Evolutionary conservation across 371 early-diverging fungal species (phyloP).

Genomic region (Parasitella parasitica): DNA sequence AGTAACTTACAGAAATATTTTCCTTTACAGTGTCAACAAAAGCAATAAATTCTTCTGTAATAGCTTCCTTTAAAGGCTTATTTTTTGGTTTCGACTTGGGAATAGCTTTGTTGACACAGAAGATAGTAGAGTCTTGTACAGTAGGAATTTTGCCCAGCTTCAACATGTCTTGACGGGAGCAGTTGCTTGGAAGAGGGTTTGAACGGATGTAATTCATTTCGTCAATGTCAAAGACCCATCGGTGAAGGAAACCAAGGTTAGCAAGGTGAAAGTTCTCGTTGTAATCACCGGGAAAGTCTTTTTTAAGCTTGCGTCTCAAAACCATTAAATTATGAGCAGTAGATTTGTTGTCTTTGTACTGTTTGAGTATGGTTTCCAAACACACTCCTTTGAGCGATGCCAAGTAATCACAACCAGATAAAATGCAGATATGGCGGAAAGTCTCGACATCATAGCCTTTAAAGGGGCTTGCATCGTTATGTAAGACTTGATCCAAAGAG

Average conservation of each 20-base stretch:
- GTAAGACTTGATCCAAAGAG: not conserved
- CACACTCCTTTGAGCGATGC: conserved; percentile 85
- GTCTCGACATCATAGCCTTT: not conserved
- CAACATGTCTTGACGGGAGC: conserved; percentile 4
- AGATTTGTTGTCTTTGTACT: not conserved
- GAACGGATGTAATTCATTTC: conserved; percentile 50
- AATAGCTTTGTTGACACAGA: not conserved
- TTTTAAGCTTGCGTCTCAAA: not conserved
- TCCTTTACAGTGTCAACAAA: not conserved
- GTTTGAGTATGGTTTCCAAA: conserved; percentile 54
- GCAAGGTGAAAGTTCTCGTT: conserved; percentile 62
- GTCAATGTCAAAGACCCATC: conserved; percentile 75
- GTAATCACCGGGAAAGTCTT: conserved; percentile 44
- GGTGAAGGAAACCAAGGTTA: conserved; percentile 77
- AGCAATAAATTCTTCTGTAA: not conserved
- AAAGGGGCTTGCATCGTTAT: not conserved
- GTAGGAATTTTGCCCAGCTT: conserved; percentile 11
- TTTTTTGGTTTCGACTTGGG: not conserved
- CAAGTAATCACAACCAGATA: conserved; percentile 96
- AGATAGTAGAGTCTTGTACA: not conserved
- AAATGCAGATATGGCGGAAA: conserved; percentile 70
- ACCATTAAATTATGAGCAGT: not conserved
- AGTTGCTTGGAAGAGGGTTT: conserved; percentile 48
- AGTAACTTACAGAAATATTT: no score
- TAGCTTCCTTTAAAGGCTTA: not conserved